phyloP scores from a whole-genome alignment of 2,329 filamentous ascomycete species.

The Cryphonectria japonica region DNA sequence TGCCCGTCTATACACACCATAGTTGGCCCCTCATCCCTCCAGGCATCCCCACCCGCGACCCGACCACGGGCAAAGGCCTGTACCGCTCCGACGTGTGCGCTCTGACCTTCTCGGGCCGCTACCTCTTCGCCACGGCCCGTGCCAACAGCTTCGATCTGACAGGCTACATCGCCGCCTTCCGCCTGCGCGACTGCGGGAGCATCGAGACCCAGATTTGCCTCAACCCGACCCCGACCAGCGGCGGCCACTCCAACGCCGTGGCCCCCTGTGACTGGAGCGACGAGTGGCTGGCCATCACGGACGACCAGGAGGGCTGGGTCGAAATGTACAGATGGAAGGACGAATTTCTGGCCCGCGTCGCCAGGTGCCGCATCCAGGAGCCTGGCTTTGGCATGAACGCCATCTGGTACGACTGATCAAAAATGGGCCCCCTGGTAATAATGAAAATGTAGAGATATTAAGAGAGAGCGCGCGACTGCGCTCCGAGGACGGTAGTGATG shows the following conservation, averaged over 20 bases:
- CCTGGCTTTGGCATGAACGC: constrained; percentile 96
- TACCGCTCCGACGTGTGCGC: constrained; percentile 87
- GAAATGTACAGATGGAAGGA: constrained; percentile 88
- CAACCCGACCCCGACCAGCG: constrained; percentile 83
- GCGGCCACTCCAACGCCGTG: constrained; percentile 88
- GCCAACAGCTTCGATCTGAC: constrained; percentile 76
- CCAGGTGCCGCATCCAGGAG: constrained; percentile 76
- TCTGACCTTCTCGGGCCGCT: constrained; percentile 68
- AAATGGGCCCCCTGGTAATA: not conserved
- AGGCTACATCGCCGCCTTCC: constrained; percentile 83
- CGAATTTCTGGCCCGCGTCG: constrained; percentile 78
- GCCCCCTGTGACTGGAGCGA: constrained; percentile 81
- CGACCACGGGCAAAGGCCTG: constrained; percentile 52
- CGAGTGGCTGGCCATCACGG: constrained; percentile 87
- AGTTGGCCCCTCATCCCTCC: constrained; percentile 80
- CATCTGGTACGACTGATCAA: constrained; percentile 82
- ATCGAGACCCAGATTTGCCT: constrained; percentile 80
- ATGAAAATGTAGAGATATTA: no score
- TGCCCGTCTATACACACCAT: constrained; percentile 79
- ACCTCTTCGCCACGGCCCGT: constrained; percentile 84
- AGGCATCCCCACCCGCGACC: constrained; percentile 57
- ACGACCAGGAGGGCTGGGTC: constrained; percentile 84
- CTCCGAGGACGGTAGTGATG: not conserved
- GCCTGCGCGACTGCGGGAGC: constrained; percentile 67
- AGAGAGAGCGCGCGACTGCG: not conserved